Base-by-base conservation (phyloP, 2,329 filamentous ascomycete species). In the Claviceps africana region DNA sequence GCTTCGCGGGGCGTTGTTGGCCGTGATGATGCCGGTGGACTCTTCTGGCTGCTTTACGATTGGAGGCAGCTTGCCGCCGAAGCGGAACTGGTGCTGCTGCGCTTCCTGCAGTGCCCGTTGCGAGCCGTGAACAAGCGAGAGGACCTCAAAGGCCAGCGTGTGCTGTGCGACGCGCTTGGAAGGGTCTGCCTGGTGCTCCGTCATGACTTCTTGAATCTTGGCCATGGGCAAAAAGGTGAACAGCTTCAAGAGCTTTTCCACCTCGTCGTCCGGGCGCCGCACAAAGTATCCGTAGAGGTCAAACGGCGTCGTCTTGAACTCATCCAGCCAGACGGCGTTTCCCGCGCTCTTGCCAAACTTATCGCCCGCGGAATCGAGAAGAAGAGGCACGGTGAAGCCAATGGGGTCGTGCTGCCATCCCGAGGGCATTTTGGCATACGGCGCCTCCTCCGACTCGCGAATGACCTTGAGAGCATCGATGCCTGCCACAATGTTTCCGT, bases 341-440 rank as follows among this genome's bases (percentile, higher is more conserved):
- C 90, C 91, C 2, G 88, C 86, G 56, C 84, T 94, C 72, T 98
- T 98, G 50, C 93, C 93, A 60, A 97, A 90, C 67, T 98, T 98
- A 63, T 81, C 81, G 19, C 93, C 93, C 0, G 86, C 79, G 1
- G 86, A 75, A 50, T 91, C 90, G 0, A 89, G 95, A 39, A 98
- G 73, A 1, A 98, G 78, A 0, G 93, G 93, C 1, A 91, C 88
- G 0, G 93, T 97, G 59, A 98, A 85, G 8, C 93, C 93, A 55
- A 91, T 78, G 0, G 90, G 88, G 17, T 76, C 74, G 58, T 79
- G 66, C 4, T 72, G 61, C 58, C 71, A 68, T 35, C 65, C 69
- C 1, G 62, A 54, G 17, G 73, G 70, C 47, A 77, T 64, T 57
- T 58, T 65, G 35, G 59, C 43, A 4, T 60, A 53, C 1, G 71